Percentiles rank a stretch among this genome's conserved stretches.
These are phyloP conservation scores for Recurvomyces mirabilis DNA, from an alignment of 495 filamentous ascomycete genomes.

Conservation along the genomic window DNA sequence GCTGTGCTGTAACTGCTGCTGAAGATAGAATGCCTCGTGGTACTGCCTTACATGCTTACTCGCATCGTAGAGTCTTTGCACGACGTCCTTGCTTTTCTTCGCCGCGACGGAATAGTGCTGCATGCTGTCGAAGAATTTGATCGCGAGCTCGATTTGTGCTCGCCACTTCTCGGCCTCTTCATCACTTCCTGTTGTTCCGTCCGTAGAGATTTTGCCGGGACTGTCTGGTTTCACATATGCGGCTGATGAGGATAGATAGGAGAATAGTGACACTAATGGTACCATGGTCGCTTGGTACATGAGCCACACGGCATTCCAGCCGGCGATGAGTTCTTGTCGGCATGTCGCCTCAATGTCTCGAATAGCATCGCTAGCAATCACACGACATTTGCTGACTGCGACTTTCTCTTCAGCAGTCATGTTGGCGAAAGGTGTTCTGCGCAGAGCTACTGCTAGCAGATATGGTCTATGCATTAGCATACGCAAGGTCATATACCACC, in stretches of 20 bases:
- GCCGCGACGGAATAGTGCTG: conserved; percentile 61
- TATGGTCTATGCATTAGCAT: conserved; percentile 71
- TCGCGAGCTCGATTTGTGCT: conserved; percentile 53
- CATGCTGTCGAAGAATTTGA: conserved; percentile 57
- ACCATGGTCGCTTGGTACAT: conserved; percentile 72
- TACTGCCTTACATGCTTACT: conserved; percentile 20
- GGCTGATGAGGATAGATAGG: conserved; percentile 11
- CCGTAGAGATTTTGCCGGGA: background rate
- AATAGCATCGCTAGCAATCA: conserved; percentile 58
- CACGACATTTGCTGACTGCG: conserved; percentile 56
- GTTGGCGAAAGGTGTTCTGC: conserved; percentile 47
- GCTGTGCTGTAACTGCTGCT: conserved; percentile 10
- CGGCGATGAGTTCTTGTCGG: conserved; percentile 60
- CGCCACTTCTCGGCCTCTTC: conserved; percentile 28
- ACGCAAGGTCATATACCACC: conserved; percentile 67
- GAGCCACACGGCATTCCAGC: conserved; percentile 78
- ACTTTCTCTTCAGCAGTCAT: conserved; percentile 53
- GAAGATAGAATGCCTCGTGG: conserved; percentile 1
- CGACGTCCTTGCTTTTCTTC: conserved; percentile 54
- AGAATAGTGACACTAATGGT: conserved; percentile 55
- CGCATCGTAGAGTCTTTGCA: conserved; percentile 60
- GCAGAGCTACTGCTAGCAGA: conserved; percentile 59
- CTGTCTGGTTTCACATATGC: background rate
- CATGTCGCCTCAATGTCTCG: conserved; percentile 58
- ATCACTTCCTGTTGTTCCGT: conserved; percentile 13